A percentile compares a stretch with the other conserved stretches of the same genome.
These are phyloP conservation scores for Colletotrichum sp. DNA, from an alignment of 2,329 filamentous ascomycete species.

Conservation along the genomic window DNA sequence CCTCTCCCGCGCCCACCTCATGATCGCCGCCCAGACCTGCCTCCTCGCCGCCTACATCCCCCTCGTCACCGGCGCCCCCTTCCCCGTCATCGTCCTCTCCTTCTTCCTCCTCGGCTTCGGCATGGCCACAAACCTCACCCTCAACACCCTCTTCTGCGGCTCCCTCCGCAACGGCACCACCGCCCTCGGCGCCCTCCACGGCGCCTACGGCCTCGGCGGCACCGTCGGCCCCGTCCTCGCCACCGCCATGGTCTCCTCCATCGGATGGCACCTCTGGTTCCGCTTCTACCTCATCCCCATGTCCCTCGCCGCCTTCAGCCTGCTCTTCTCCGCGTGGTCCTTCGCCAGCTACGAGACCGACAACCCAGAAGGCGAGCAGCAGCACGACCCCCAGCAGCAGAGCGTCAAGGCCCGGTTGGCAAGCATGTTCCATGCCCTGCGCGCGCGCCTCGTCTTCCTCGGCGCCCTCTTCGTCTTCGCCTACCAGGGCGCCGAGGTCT, in stretches of 20 bases:
- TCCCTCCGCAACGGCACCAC: conserved; percentile 58
- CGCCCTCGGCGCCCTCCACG: conserved; percentile 69
- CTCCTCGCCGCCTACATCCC: conserved; percentile 68
- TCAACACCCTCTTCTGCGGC: conserved; percentile 65
- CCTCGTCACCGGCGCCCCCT: conserved; percentile 72
- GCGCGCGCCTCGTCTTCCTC: conserved; percentile 68
- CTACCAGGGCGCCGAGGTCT: conserved; percentile 88
- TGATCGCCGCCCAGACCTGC: conserved; percentile 62
- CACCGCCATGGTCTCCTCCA: conserved; percentile 69
- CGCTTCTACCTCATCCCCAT: conserved; percentile 77
- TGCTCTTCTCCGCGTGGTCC: conserved; percentile 65
- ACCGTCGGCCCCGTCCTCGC: conserved; percentile 74
- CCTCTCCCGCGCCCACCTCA: conserved; percentile 68
- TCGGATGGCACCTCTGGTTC: conserved; percentile 64
- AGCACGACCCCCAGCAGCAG: background rate
- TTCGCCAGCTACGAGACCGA: conserved; percentile 76
- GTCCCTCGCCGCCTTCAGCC: conserved; percentile 59
- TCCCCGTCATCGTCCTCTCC: conserved; percentile 66
- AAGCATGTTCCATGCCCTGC: conserved; percentile 53
- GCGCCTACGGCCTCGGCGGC: conserved; percentile 70
- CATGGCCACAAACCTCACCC: conserved; percentile 59
- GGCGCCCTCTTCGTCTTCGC: conserved; percentile 84
- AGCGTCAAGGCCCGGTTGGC: conserved; percentile 31
- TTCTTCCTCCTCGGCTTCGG: conserved; percentile 73
- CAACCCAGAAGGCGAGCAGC: conserved; percentile 19